Base-by-base conservation (phyloP, 306 rosid genomes). In the Comarum palustre region DNA sequence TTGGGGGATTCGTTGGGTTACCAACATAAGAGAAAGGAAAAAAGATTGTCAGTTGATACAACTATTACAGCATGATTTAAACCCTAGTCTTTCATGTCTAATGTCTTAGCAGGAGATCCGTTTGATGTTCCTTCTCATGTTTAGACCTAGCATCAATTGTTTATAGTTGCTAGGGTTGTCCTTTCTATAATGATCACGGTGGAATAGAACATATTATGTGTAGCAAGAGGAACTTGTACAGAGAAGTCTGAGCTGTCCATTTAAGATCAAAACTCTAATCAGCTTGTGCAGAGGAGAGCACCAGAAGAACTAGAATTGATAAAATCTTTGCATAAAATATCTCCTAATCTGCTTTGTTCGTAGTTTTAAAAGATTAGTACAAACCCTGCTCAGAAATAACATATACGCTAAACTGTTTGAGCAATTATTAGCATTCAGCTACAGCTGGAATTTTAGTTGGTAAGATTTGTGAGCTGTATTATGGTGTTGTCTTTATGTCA, bases 401-500 rank as follows among this genome's bases (percentile, higher is more conserved):
- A 19, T 31, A 4, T 55, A 34, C 8, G 41, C 12, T 22, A 17
- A 46, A 42, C 22, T 19, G 27, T 20, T 43, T 9, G 38, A 29
- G 38, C 39, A 43, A 24, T 39, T 5, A 15, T 66, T 20, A 19
- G 24, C 36, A 19, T 55, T 75, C 54, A 29, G 24, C 29, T 42
- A 13, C 47, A 15, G 41, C 52, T 27, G 27, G 13, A 60, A 12
- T 73, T 59, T 31, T 17, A 43, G 54, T 20, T 39, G 66, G 24
- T 59, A 38, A 42, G 25, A 47, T 16, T 27, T n/a, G 31, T 5
- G 10, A 68, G 39, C 27, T 34, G 17, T 39, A 31, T 24, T 67
- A 50, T 59, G 25, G 59, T 61, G 46, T 62, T 41, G 75, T 11
- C 5, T 45, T 36, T 43, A n/a, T 54, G 62, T 64, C 32, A 55